Conservation (phyloP, 257 asterid species). For the Petrea volubilis region DNA sequence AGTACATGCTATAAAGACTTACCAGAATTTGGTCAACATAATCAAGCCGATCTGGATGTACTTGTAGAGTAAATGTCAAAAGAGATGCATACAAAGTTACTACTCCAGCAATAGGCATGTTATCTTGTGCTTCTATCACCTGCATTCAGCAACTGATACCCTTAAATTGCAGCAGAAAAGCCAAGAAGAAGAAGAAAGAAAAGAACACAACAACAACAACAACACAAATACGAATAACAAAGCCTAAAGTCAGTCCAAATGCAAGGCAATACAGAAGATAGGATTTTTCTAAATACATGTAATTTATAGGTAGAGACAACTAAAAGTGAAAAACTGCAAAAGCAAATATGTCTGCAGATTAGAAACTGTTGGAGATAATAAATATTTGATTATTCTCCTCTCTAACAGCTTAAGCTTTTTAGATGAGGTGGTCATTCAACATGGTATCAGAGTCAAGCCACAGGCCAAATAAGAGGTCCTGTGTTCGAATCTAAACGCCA, state of each 20-base stretch:
- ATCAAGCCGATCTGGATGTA: slow-evolving; percentile 95
- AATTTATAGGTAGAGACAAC: background rate
- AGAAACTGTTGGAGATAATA: too few relatives aligned
- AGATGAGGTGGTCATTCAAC: too few relatives aligned
- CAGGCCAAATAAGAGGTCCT: too few relatives aligned
- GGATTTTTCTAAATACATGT: slow-evolving; percentile 2
- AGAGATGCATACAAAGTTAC: slow-evolving; percentile 92
- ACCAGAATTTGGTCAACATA: slow-evolving; percentile 96
- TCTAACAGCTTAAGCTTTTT: too few relatives aligned
- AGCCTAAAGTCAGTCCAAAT: background rate
- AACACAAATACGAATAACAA: background rate
- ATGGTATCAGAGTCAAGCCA: background rate
- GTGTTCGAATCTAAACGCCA: too few relatives aligned
- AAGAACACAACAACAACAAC: too few relatives aligned
- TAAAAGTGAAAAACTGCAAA: slow-evolving; percentile 1
- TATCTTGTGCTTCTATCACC: slow-evolving; percentile 98
- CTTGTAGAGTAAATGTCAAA: slow-evolving; percentile 92
- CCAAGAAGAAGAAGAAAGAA: background rate
- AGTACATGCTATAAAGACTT: slow-evolving; percentile 22
- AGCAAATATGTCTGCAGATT: too few relatives aligned
- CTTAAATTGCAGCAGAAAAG: background rate
- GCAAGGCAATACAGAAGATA: background rate
- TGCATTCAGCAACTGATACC: slow-evolving; percentile 43
- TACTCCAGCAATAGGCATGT: slow-evolving; percentile 81
- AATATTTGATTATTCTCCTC: too few relatives aligned